These are phyloP conservation scores for Diutina neorugosa DNA, from an alignment of 1,139 yeast genomes.

Conservation along the genomic window DNA sequence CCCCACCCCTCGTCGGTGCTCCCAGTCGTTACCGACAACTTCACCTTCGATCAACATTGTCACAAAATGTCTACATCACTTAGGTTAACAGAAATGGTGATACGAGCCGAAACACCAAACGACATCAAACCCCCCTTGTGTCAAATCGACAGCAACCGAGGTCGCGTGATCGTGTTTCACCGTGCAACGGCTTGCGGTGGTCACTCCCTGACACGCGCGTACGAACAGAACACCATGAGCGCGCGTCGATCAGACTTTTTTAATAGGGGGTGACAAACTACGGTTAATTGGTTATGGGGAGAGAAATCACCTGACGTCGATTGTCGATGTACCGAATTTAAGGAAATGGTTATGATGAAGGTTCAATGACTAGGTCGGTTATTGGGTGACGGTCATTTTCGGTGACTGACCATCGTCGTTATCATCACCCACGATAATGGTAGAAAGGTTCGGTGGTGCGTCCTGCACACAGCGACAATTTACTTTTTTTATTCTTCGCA, in stretches of 20 bases:
- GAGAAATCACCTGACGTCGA: too few species aligned
- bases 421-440: background rate
- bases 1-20: too few species aligned
- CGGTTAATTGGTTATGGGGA: too few species aligned
- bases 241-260: background rate
- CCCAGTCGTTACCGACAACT: too few species aligned
- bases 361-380: too few species aligned
- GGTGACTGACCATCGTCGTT: background rate
- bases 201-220: background rate
- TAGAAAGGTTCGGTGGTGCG: background rate
- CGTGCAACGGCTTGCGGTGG: background rate
- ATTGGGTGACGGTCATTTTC: background rate
- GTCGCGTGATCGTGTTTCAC: background rate
- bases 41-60: too few species aligned
- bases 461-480: background rate
- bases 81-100: too few species aligned
- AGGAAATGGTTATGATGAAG: background rate
- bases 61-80: too few species aligned
- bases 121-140: too few species aligned
- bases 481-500: background rate
- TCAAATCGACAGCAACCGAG: background rate
- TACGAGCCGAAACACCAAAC: too few species aligned
- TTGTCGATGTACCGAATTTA: too few species aligned
- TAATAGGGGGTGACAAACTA: background rate
- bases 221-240: background rate